These are phyloP conservation scores for Rhizomucor miehei DNA, from an alignment of 371 early-diverging fungal genomes.

Conservation along the genomic window DNA sequence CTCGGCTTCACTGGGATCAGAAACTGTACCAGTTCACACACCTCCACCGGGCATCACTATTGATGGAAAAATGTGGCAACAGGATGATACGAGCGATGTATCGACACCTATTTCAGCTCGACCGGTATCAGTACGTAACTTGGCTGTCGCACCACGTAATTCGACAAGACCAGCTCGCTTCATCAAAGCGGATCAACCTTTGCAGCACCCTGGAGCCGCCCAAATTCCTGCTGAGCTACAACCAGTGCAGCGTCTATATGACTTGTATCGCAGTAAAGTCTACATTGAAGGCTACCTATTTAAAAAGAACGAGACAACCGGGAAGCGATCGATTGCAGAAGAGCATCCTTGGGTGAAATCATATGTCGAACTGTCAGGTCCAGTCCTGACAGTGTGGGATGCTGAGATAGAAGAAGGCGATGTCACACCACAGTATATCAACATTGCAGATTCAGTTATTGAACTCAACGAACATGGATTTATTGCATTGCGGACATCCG, in stretches of 20 bases:
- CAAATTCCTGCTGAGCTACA: constrained; percentile 29
- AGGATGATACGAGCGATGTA: constrained; percentile 3
- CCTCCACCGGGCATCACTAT: constrained; percentile 10
- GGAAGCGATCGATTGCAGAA: constrained; percentile 46
- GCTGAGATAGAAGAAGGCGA: constrained; percentile 36
- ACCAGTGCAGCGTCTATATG: constrained; percentile 38
- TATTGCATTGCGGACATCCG: constrained; percentile 63
- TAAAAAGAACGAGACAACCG: constrained; percentile 62
- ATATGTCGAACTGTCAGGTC: constrained; percentile 71
- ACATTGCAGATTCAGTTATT: constrained; percentile 63
- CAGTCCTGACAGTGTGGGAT: constrained; percentile 63
- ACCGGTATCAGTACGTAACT: constrained; percentile 30
- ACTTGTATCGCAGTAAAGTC: constrained; percentile 57
- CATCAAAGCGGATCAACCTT: constrained; percentile 30
- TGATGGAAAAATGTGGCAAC: constrained; percentile 10
- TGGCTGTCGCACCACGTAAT: constrained; percentile 16
- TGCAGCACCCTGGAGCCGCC: constrained; percentile 16
- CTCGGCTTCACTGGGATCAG: background rate
- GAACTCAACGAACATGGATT: constrained; percentile 42
- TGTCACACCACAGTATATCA: constrained; percentile 67
- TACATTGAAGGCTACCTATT: constrained; percentile 68
- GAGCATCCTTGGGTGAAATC: constrained; percentile 70
- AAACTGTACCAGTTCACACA: background rate
- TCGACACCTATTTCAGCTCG: constrained; percentile 11
- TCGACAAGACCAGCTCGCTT: constrained; percentile 31